Evolutionary conservation across 1,284 basidiomycete species (phyloP), one percentile per base, ranked within the genome.

Genomic region (Moesziomyces parantarcticus): DNA sequence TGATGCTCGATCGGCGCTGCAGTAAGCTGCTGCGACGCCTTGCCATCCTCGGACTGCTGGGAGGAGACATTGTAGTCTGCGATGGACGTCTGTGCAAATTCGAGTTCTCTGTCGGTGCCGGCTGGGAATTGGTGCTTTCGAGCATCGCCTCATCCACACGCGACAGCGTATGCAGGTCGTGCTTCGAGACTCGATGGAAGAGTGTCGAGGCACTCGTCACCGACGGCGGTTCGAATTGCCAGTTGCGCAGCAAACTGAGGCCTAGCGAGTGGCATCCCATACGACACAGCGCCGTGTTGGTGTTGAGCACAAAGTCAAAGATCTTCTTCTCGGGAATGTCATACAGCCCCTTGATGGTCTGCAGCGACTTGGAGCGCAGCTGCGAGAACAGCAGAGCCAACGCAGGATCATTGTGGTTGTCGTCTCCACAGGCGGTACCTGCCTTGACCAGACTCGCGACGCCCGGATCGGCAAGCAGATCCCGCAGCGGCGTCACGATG

Each of bases 261-360:
- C 93, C 94, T 14, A 98, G 86, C 5, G 89, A 88, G 83, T 97
- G 94, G 76, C 94, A 98, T n/a, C 96, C 94, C 93, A 97, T 94
- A 55, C 92, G 87, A 78, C 90, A 92, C 79, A 97, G 93, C 3
- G 95, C 92, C 22, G 92, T 88, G 1, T 93, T 92, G 75, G 93
- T 94, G 85, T 97, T 94, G 41, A 94, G 87, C 6, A 97, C 92
- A 84, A 97, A 97, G 81, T 92, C 94, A 84, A 93, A 97, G 81
- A 97, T 94, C 20, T 90, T 89, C 56, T 88, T 88, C 32, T 91
- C 91, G 0, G 93, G 90, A 39, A 97, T 93, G 79, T 94, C 92
- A 77, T 90, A 92, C 0, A 92, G 92, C 9, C 94, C 94, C 82
- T 94, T 91, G 5, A 92, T 92, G 0, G 94, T 91, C 86, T 97